Base-by-base conservation (phyloP, 306 rosid genomes). In the Senna siamea region DNA sequence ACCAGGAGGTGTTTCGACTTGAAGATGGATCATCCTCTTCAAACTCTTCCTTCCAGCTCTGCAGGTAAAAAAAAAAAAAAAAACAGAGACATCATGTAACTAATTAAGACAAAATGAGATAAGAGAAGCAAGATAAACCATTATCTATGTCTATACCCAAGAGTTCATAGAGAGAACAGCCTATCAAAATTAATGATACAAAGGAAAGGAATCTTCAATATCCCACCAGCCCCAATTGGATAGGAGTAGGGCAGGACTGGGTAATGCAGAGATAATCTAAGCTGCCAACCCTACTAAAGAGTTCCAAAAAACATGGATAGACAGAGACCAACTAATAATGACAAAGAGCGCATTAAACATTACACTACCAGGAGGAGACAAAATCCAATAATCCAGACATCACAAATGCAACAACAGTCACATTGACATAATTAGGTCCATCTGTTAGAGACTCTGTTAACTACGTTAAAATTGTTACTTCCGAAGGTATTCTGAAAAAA, bases 31-130 rank as follows among this genome's bases (percentile, higher is more conserved):
- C 64, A 38, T 75, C 74, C 30, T 26, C 40, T 37, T 37, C 77
- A 54, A 15, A 32, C 43, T n/a, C 73, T 32, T 44, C 57, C 77
- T 80, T 75, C 84, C 77, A 80, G 69, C 80, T 75, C 84, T 80
- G 63, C 17, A 50, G 54, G 74, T n/a, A 26, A 32, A 28, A 3
- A 56, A 54, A 41, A 11, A 47, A 14, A 26, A 32, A 26, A 26
- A 69, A 70, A 17, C 38, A 46, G 32, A 46, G 54, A 19, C 73
- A 54, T 35, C 70, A 6, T 18, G 18, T n/a, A n/a, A n/a, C n/a
- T n/a, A n/a, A n/a, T 40, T 20, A 47, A 59, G 51, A 59, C 64
- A 50, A 38, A 56, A 75, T 44, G 11, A 69, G 19, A 28, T 23
- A 70, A 62, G 17, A 26, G 68, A 44, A 41, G 40, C 8, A 64